Evolutionary conservation across 2,329 filamentous ascomycete species (phyloP), one percentile per base, ranked within the genome.

Genomic region (Colletotrichum sansevieriae): DNA sequence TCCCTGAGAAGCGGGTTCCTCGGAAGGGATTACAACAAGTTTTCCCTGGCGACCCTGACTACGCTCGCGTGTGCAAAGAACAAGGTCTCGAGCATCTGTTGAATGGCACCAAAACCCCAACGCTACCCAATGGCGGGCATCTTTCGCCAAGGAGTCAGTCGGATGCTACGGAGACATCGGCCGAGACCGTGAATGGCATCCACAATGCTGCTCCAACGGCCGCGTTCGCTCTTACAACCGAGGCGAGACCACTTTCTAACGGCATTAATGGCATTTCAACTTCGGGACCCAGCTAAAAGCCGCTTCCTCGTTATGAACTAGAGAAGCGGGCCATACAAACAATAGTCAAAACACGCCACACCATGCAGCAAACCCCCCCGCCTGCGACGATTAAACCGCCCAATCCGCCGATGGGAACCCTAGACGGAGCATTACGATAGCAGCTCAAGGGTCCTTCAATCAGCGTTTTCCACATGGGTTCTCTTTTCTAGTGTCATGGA

Each of bases 61-160:
- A 89, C 71, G 78, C 78, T 29, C 81, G 81, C 37, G 76, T 89
- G 18, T 89, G 85, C 74, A 78, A 83, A 61, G 85, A 89, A 68
- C 87, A 90, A 75, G 85, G 86, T n/a, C 80, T 89, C 6, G 79
- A 81, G 12, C 83, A 90, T 76, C 81, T 90, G 57, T 63, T 89
- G 67, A 79, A 80, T 35, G 82, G 81, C n/a, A 77, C 79, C 41
- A 78, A 80, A 65, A 84, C 82, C 63, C 80, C 83, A 4, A 76
- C 79, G 22, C 75, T 84, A 11, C 73, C 81, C 11, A 87, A 87
- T 55, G 86, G 84, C 22, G 76, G 82, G 33, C 82, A 83, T 65
- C 78, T 83, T 29, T 85, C 85, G 9, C 84, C 85, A 0, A 77
- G 76, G 22, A 84, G 82, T 70, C 76, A 79, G 43, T 70, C 65